A percentile compares a stretch with the other conserved stretches of the same genome.
Evolutionary conservation across 768 basidiomycete genomes (phyloP).

Genomic region (Boletales sp.): DNA sequence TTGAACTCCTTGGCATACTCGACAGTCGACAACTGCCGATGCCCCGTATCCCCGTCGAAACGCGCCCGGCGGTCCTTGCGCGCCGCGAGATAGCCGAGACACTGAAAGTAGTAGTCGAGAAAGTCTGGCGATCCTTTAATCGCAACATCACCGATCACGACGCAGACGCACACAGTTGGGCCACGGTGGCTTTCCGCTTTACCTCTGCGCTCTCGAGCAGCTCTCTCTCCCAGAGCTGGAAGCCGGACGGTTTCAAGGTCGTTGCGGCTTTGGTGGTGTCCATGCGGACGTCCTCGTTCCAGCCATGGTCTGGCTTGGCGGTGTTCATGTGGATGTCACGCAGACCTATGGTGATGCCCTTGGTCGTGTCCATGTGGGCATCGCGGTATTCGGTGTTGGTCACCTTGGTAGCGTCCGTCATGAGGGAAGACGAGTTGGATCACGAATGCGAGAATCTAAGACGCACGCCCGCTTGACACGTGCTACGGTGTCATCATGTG

Average conservation of each 20-base stretch:
- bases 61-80: slow-evolving; percentile 80
- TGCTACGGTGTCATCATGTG: slow-evolving; percentile 25
- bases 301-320: slow-evolving; percentile 46
- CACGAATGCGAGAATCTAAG: neutral
- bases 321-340: slow-evolving; percentile 63
- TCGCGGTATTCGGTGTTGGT: slow-evolving; percentile 42
- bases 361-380: slow-evolving; percentile 79
- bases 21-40: slow-evolving; percentile 50
- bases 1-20: slow-evolving; percentile 81
- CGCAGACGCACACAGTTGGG: slow-evolving; percentile 79
- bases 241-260: slow-evolving; percentile 51
- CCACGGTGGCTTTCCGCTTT: slow-evolving; percentile 92
- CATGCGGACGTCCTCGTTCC: slow-evolving; percentile 62
- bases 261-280: slow-evolving; percentile 38
- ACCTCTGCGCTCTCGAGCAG: slow-evolving; percentile 83
- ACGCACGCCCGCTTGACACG: slow-evolving; percentile 2
- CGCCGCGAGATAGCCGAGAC: slow-evolving; percentile 81
- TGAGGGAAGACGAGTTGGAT: neutral
- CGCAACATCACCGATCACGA: slow-evolving; percentile 1
- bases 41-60: slow-evolving; percentile 80
- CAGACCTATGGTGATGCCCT: slow-evolving; percentile 45
- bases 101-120: slow-evolving; percentile 97
- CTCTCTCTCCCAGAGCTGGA: slow-evolving; percentile 81
- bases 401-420: slow-evolving; percentile 9
- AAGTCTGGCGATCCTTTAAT: slow-evolving; percentile 57